Evolutionary conservation across 129 eudicot genomes (phyloP).

Genomic region (Escallonia herrerae): DNA sequence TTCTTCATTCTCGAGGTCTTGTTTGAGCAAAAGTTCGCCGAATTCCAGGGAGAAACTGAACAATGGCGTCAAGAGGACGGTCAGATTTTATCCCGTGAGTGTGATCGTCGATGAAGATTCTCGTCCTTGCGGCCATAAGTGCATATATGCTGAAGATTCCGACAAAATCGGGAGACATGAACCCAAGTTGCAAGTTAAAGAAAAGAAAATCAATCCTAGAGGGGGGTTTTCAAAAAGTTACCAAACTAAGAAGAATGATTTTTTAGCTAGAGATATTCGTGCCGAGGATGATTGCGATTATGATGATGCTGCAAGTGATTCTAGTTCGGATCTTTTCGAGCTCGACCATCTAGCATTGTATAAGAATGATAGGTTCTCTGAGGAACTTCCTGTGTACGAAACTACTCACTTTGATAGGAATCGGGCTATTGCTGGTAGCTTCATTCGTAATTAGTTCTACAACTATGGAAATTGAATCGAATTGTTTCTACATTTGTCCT

Average conservation of each 20-base stretch:
- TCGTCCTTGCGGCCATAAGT: slow-evolving; percentile 12
- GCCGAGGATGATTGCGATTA: slow-evolving; percentile 17
- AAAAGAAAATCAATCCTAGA: slow-evolving; percentile 5
- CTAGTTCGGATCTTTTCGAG: slow-evolving; percentile 74
- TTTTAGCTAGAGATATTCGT: background rate
- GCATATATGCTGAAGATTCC: slow-evolving; percentile 18
- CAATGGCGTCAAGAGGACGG: slow-evolving; percentile 43
- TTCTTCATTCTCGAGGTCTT: slow-evolving; percentile 65
- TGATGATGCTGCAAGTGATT: slow-evolving; percentile 55
- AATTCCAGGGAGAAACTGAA: slow-evolving; percentile 40
- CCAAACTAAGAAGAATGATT: background rate
- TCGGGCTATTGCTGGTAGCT: slow-evolving; percentile 50
- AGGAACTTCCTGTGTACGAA: slow-evolving; percentile 75
- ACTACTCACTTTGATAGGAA: slow-evolving; percentile 53
- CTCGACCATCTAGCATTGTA: slow-evolving; percentile 59
- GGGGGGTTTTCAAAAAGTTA: no score
- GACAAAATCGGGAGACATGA: background rate
- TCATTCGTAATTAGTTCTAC: slow-evolving; percentile 29
- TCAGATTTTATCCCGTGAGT: slow-evolving; percentile 58
- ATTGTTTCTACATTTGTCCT: slow-evolving; percentile 4
- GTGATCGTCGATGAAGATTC: slow-evolving; percentile 44
- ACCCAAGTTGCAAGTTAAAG: background rate
- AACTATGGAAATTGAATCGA: slow-evolving; percentile 7
- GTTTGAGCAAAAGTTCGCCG: slow-evolving; percentile 62
- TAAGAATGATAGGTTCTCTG: slow-evolving; percentile 33